Conservation (phyloP, 2,329 filamentous ascomycete species). For the Phialophora tarda region DNA sequence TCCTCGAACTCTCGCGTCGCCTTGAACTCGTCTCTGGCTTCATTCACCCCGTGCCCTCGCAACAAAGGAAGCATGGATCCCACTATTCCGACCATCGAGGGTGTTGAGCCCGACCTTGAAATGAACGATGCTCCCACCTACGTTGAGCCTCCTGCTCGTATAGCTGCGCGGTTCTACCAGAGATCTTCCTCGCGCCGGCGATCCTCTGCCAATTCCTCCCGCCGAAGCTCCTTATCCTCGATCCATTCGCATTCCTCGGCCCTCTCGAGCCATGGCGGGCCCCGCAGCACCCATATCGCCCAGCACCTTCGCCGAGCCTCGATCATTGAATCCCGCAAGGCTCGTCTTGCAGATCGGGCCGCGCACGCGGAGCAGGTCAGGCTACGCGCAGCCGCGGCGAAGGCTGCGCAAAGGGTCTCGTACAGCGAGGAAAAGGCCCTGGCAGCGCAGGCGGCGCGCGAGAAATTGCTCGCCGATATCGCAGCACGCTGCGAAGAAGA, state of each 20-base stretch:
- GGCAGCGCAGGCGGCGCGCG: slow-evolving; percentile 67
- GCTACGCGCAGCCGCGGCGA: slow-evolving; percentile 65
- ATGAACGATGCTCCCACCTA: slow-evolving; percentile 46
- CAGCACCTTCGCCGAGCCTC: slow-evolving; percentile 69
- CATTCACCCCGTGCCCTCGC: not conserved
- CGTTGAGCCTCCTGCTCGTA: slow-evolving; percentile 63
- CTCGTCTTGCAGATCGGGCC: slow-evolving; percentile 67
- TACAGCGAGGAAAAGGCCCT: slow-evolving; percentile 67
- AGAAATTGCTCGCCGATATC: slow-evolving; percentile 68
- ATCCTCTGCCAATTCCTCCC: slow-evolving; percentile 67
- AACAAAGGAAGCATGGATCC: slow-evolving; percentile 24
- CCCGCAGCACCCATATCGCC: slow-evolving; percentile 65
- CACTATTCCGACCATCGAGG: slow-evolving; percentile 35
- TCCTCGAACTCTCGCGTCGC: not conserved
- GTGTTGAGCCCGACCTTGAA: slow-evolving; percentile 44
- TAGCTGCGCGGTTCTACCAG: slow-evolving; percentile 67
- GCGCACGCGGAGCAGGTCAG: slow-evolving; percentile 70
- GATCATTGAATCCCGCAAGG: slow-evolving; percentile 69
- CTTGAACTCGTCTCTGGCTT: not conserved
- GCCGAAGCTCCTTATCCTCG: slow-evolving; percentile 69
- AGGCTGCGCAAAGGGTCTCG: slow-evolving; percentile 61
- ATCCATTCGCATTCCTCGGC: slow-evolving; percentile 64
- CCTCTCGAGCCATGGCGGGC: slow-evolving; percentile 54
- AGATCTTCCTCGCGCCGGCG: slow-evolving; percentile 60
- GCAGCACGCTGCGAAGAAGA: slow-evolving; percentile 70